phyloP scores from a whole-genome alignment of 106 monocot species.

The Dendrobium catenatum region DNA sequence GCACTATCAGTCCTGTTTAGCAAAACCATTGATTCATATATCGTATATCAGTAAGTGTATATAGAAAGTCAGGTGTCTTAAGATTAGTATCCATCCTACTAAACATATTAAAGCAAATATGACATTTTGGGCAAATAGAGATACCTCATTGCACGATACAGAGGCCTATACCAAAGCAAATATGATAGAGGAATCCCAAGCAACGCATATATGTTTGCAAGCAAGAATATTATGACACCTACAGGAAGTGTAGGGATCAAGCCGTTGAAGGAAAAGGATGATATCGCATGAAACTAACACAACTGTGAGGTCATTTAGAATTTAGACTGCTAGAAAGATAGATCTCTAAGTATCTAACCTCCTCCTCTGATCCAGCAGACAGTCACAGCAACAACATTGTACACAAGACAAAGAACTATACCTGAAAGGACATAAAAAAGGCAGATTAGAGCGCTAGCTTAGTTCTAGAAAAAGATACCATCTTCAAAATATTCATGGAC shows the following conservation, averaged over 20 bases:
- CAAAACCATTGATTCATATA: slow-evolving; percentile 5
- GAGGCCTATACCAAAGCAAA: slow-evolving; percentile 89
- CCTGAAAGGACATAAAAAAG: slow-evolving; percentile 13
- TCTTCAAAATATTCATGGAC: neutral
- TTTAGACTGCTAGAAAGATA: neutral
- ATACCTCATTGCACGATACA: slow-evolving; percentile 92
- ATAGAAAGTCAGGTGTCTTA: neutral
- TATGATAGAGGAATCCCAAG: slow-evolving; percentile 83
- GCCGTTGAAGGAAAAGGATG: neutral
- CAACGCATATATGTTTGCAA: slow-evolving; percentile 81
- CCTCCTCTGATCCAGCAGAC: slow-evolving; percentile 40
- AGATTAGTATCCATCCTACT: neutral
- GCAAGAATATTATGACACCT: slow-evolving; percentile 94
- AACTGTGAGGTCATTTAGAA: neutral
- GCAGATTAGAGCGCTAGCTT: neutral
- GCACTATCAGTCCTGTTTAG: slow-evolving; percentile 85
- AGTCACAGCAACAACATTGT: slow-evolving; percentile 26
- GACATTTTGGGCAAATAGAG: neutral
- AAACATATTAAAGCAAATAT: neutral
- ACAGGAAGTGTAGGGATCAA: neutral
- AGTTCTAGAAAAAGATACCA: neutral
- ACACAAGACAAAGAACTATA: slow-evolving; percentile 23
- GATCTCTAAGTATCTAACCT: slow-evolving; percentile 20
- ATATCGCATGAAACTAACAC: neutral
- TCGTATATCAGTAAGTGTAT: neutral